Base-by-base conservation (phyloP, 1,284 basidiomycete species). In the Ustilago trichophora region DNA sequence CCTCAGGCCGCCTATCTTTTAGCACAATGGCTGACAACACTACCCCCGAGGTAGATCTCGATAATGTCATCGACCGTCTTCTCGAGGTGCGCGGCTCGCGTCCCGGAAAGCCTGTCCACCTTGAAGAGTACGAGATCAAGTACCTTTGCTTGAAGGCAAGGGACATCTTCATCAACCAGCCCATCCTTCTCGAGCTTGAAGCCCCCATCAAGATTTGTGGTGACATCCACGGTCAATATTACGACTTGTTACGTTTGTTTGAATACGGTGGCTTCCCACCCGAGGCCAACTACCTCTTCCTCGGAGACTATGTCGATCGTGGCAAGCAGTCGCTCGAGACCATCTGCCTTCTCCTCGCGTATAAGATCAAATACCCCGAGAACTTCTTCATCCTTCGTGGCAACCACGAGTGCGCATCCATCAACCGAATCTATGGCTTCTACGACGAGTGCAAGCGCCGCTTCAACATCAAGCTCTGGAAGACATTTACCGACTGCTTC, bases 331-430 rank as follows among this genome's bases (percentile, higher is more conserved):
- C 89, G 46, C 87, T 95, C 72, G 93, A 95, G 85, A 94, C 93
- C 21, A 95, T 95, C 82, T 93, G 91, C 67, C 58, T 74, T 18
- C 86, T 93, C 57, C 88, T 93, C 69, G 91, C 91, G 45, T 93
- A 93, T 82, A 98, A 98, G 87, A 95, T 95, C 87, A 95, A 95
- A 87, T 95, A 95, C 85, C 93, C 92, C 49, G 92, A 95, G 87
- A 95, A 95, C 85, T 95, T 95, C 84, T 95, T 95, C 85, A 91
- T 95, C 81, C 86, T 95, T 65, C 87, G 92, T 75, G 92, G 92
- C 77, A 95, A 94, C 84, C 92, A 95, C 83, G 92, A 94, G 83
- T 93, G 92, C 82, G 92, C 93, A 67, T 91, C 89, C 82, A 93
- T 94, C 84, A 94, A 94, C 85, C 87, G 92, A 82, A 93, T 95